Evolutionary conservation across 306 rosid species (phyloP).

Genomic region (Mimosa pudica): DNA sequence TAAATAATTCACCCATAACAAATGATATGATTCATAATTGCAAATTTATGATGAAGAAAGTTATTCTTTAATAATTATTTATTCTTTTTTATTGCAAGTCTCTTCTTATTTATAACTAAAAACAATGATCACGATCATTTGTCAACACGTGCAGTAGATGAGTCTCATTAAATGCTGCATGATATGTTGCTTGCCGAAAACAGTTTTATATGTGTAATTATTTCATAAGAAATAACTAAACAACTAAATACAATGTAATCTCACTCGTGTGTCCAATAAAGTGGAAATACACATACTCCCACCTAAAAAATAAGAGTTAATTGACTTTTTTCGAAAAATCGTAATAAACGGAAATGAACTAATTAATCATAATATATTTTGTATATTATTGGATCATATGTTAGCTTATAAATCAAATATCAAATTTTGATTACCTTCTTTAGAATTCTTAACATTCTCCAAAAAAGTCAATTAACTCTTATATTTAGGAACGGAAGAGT

Average conservation of each 20-base stretch:
- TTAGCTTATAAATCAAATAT: too few species aligned
- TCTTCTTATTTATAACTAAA: background rate
- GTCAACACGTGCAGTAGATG: background rate
- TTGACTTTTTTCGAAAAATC: too few species aligned
- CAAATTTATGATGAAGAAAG: background rate
- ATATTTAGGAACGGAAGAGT: too few species aligned
- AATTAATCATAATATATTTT: too few species aligned
- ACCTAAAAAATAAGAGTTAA: too few species aligned
- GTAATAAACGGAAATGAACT: too few species aligned
- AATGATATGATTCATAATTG: background rate
- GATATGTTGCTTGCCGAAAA: background rate
- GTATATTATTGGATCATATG: too few species aligned
- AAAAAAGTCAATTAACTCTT: too few species aligned
- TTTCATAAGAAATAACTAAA: too few species aligned
- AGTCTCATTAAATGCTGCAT: conserved; percentile 1
- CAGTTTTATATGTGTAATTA: background rate
- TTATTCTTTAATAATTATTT: background rate
- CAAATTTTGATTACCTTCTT: too few species aligned
- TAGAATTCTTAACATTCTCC: too few species aligned
- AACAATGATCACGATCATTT: background rate
- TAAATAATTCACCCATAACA: background rate
- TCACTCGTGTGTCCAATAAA: background rate
- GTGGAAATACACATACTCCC: background rate
- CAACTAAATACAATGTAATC: background rate
- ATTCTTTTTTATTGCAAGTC: background rate